Evolutionary conservation across 306 rosid species (phyloP).

Genomic region (Rosa lucieae): DNA sequence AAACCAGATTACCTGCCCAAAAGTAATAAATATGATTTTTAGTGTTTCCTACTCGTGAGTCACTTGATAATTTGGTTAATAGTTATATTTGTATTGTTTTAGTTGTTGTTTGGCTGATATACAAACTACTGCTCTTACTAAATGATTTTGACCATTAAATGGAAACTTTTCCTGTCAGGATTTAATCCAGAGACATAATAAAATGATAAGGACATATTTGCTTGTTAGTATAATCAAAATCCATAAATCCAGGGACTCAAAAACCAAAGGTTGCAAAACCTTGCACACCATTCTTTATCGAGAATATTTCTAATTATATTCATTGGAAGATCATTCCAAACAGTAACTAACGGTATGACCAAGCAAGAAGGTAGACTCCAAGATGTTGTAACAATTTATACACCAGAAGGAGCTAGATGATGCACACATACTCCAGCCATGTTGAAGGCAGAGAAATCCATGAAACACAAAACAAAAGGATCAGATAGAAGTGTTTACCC

Average conservation of each 20-base stretch:
- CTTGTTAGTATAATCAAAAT: background rate
- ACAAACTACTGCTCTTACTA: background rate
- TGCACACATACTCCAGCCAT: background rate
- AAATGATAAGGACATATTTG: background rate
- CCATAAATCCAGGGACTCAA: background rate
- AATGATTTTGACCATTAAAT: background rate
- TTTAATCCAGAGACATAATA: background rate
- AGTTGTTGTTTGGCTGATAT: background rate
- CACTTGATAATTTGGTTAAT: too few relatives aligned
- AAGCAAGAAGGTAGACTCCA: background rate
- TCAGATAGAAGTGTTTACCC: conserved; percentile 53
- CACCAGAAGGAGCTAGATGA: background rate
- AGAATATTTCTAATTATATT: background rate
- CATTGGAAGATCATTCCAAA: background rate
- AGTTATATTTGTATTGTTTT: too few relatives aligned
- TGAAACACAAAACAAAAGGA: background rate
- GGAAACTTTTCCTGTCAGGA: background rate
- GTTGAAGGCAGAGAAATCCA: conserved; percentile 1
- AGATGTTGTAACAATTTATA: background rate
- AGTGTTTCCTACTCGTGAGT: too few relatives aligned
- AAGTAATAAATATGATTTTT: too few relatives aligned
- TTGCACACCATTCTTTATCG: background rate
- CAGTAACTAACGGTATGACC: background rate
- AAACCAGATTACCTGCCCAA: too few relatives aligned
- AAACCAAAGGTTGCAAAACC: background rate